Evolutionary conservation across 2,329 filamentous ascomycete species (phyloP), one percentile per base, ranked within the genome.

Genomic region (Aspergillus brasiliensis): DNA sequence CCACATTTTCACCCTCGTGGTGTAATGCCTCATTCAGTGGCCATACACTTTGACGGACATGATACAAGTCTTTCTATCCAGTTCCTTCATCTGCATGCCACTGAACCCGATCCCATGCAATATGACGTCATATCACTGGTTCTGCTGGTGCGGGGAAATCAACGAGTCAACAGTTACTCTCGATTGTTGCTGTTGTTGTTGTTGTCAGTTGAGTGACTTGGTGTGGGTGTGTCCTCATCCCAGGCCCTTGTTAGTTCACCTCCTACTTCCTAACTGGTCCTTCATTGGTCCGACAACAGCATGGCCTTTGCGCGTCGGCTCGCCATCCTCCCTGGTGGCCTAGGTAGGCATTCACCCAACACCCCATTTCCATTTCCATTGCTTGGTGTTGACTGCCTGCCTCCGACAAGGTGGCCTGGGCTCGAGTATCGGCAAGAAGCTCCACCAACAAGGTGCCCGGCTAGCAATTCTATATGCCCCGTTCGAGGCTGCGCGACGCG

Each of bases 401-500:
- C 15, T 19, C 25, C 4, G 25, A n/a, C 2, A 42, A 74, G 72
- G 72, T 17, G 80, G 80, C 3, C 72, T 82, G 2, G 80, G 80
- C 7, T 77, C 77, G 13, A 74, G 73, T 37, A 80, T 79, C 3
- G 80, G 77, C 46, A 68, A 74, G 53, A 73, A 77, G 15, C 69
- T 82, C 1, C 71, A 73, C 23, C 68, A 75, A 3, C 72, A 78
- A 61, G 79, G 79, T 5, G 77, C 78, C 5, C 73, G 69, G 11
- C 66, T 82, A 3, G 80, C 79, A 7, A 75, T 82, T 13, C 69
- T 82, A 0, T 82, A 82, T 54, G 80, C 80, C 0, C 79, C 80
- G 1, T 81, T 81, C 61, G 80, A 82, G 64, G 73, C 76, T 1
- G 57, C 69, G 31, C 71, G 72, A 8, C 73, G 75, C 17, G 67